These are phyloP conservation scores for Pelargonium australe DNA, from an alignment of 441 rosid species.

Conservation along the genomic window DNA sequence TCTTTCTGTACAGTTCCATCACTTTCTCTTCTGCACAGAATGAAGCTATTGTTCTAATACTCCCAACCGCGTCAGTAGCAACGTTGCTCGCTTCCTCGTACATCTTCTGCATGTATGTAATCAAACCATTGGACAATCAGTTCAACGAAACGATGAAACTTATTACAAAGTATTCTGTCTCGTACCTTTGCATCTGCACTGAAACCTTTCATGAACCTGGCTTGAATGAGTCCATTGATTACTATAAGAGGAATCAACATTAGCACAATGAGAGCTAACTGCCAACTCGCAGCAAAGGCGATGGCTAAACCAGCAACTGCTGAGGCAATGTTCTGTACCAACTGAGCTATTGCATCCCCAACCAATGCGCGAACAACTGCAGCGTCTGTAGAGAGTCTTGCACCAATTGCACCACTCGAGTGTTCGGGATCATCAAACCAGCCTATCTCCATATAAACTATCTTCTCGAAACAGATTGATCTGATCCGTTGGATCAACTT, in stretches of 20 bases:
- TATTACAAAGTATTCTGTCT: background rate
- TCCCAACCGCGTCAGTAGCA: conserved; percentile 73
- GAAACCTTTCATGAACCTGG: conserved; percentile 48
- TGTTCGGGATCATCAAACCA: conserved; percentile 72
- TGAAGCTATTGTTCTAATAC: conserved; percentile 83
- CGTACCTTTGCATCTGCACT: conserved; percentile 63
- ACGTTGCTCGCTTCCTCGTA: conserved; percentile 84
- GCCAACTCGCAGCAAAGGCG: conserved; percentile 62
- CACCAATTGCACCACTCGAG: conserved; percentile 67
- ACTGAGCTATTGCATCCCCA: conserved; percentile 52
- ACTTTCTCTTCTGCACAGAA: conserved; percentile 79
- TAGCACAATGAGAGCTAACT: conserved; percentile 39
- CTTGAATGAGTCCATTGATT: conserved; percentile 41
- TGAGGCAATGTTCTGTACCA: conserved; percentile 49
- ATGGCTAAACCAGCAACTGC: conserved; percentile 43
- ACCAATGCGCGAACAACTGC: conserved; percentile 44
- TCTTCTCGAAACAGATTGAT: conserved; percentile 66
- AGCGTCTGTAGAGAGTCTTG: conserved; percentile 62
- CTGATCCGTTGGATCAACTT: conserved; percentile 53
- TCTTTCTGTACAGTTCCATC: conserved; percentile 51
- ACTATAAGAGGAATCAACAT: conserved; percentile 42
- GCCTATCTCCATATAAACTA: conserved; percentile 62
- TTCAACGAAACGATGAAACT: background rate
- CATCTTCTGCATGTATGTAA: conserved; percentile 38
- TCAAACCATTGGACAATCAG: background rate